Base-by-base conservation (phyloP, 352 stramenopile genomes). In the Thraustochytrium sp. region DNA sequence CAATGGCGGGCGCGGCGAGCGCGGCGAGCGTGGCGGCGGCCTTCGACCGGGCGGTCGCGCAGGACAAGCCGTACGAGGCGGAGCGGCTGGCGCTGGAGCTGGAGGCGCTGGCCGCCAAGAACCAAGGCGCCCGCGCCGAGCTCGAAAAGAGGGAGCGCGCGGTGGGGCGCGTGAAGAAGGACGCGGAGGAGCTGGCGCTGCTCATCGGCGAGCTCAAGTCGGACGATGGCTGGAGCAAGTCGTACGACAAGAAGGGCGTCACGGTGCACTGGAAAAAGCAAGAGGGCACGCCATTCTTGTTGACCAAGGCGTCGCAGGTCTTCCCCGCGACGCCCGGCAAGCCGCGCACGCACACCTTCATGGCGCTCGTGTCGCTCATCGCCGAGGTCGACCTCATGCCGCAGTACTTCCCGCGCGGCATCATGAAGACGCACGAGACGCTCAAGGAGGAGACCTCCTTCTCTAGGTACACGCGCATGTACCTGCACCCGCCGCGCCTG, bases 361-460 rank as follows among this genome's bases (percentile, higher is more conserved):
- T 76, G 29, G 44, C 55, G 11, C 44, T 84, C 23, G 29, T 48
- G 29, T 84, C 63, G 18, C 75, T 83, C 29, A 84, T 84, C 36
- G 40, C 55, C 21, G 75, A 84, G 29, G 49, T 54, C 26, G 75
- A 84, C 21, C 46, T 84, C 21, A 73, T 84, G 75, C 75, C 55
- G 8, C 85, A 84, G 36, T 84, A 54, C n/a, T 84, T 84, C 36
- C 75, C 75, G 26, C 55, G 75, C n/a, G 75, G 75, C 11, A 23
- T 84, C 36, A 53, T 84, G 55, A 18, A 21, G 5, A 34, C 75
- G 4, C 38, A 73, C 61, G 75, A 84, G 16, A 80, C 49, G 21
- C 75, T 84, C 29, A 49, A 68, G 16, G 55, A 76, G 49, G 75
- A 76, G 55, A 76, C 75, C 23, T 34, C 34, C 23, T 84, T 84